phyloP scores from a whole-genome alignment of 352 stramenopile species.

The Phytophthora cajani region DNA sequence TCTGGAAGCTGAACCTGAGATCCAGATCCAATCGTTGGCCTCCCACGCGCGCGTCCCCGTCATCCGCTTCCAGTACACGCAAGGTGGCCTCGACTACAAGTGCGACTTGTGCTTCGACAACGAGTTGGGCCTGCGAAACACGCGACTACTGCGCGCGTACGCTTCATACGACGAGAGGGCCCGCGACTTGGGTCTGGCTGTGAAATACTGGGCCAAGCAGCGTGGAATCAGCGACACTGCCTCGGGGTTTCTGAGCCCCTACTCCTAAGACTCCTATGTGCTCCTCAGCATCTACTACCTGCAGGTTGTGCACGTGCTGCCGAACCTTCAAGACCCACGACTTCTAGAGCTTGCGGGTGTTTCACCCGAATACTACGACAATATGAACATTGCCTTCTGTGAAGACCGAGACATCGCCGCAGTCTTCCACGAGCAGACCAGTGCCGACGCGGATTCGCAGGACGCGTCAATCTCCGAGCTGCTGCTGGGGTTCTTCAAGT shows the following conservation, averaged over 20 bases:
- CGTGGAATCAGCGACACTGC: conserved; percentile 95
- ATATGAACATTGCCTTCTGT: conserved; percentile 62
- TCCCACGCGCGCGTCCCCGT: conserved; percentile 69
- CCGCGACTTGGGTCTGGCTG: conserved; percentile 90
- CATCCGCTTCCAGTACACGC: conserved; percentile 61
- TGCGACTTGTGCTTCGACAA: conserved; percentile 84
- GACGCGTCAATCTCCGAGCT: conserved; percentile 69
- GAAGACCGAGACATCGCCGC: conserved; percentile 28
- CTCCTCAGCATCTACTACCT: conserved; percentile 98
- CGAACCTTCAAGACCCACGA: conserved; percentile 91
- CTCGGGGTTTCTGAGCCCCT: conserved; percentile 95
- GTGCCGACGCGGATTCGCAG: neutral
- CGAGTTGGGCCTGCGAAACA: conserved; percentile 75
- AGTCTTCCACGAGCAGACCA: conserved; percentile 38
- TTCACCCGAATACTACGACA: conserved; percentile 34
- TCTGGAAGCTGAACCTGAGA: conserved; percentile 40
- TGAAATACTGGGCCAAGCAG: conserved; percentile 98
- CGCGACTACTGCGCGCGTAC: conserved; percentile 75
- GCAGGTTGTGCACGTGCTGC: conserved; percentile 87
- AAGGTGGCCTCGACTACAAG: conserved; percentile 42
- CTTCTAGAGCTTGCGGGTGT: conserved; percentile 43
- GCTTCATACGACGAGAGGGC: conserved; percentile 64
- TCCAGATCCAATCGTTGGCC: conserved; percentile 53
- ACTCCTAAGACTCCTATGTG: conserved; percentile 98
- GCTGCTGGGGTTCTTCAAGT: conserved; percentile 95